Percentiles rank a stretch among this genome's conserved stretches.
These are phyloP conservation scores for Wickerhamomyces bovis DNA, from an alignment of 805 yeast genomes.

Conservation along the genomic window DNA sequence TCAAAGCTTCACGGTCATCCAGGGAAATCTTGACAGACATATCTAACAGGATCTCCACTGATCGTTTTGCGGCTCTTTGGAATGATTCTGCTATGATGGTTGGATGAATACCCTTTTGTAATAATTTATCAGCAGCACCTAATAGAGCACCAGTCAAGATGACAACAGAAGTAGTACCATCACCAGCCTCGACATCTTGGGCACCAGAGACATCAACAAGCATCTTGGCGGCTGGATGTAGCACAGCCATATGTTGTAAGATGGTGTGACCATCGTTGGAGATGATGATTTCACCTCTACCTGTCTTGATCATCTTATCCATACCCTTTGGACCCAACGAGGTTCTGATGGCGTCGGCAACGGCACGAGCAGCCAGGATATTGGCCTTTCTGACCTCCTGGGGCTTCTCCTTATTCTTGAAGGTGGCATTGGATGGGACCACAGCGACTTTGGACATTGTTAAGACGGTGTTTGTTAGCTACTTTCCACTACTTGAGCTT, in stretches of 20 bases:
- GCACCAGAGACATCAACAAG: constrained; percentile 96
- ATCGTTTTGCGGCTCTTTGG: constrained; percentile 78
- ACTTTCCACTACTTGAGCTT: neutral
- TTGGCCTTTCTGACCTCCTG: constrained; percentile 97
- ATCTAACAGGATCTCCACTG: constrained; percentile 72
- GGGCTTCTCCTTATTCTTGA: constrained; percentile 92
- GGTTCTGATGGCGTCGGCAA: constrained; percentile 91
- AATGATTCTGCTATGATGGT: constrained; percentile 93
- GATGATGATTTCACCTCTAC: constrained; percentile 86
- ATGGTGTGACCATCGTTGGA: constrained; percentile 99
- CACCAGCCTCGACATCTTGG: constrained; percentile 99
- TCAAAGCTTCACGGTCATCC: constrained; percentile 71
- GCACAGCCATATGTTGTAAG: constrained; percentile 92
- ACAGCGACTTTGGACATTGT: constrained; percentile 13
- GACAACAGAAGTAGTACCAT: constrained; percentile 97
- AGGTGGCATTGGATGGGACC: constrained; percentile 73
- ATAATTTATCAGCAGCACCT: constrained; percentile 89
- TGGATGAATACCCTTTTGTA: constrained; percentile 92
- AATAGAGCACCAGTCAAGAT: constrained; percentile 89
- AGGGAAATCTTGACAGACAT: constrained; percentile 83
- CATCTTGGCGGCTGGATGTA: constrained; percentile 99
- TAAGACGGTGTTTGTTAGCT: neutral
- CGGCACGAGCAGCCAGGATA: constrained; percentile 97
- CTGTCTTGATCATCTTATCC: constrained; percentile 98
- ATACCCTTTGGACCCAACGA: constrained; percentile 98